Percentiles rank a stretch among this genome's conserved stretches.
Evolutionary conservation across 1,139 yeast genomes (phyloP).

Genomic region (Wickerhamiella pararugosa): DNA sequence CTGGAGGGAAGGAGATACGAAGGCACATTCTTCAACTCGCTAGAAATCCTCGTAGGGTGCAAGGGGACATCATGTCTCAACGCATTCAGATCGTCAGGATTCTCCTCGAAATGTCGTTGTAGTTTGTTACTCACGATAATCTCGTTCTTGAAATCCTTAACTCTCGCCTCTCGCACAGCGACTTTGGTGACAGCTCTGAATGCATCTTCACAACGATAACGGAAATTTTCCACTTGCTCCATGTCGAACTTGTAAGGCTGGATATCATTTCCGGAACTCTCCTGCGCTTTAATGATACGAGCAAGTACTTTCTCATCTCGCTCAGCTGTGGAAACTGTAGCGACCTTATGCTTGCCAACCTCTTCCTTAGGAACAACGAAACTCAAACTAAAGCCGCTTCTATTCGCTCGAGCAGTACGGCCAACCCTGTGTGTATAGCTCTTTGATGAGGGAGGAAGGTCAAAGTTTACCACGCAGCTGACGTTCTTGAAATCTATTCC

Average conservation of each 20-base stretch:
- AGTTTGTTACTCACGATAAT: slow-evolving; percentile 77
- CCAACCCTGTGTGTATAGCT: slow-evolving; percentile 92
- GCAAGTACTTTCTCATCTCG: slow-evolving; percentile 74
- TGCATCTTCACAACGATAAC: slow-evolving; percentile 95
- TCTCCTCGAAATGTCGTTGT: slow-evolving; percentile 91
- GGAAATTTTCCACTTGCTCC: slow-evolving; percentile 86
- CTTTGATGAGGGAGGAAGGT: slow-evolving; percentile 78
- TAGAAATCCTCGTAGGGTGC: slow-evolving; percentile 69
- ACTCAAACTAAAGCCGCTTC: slow-evolving; percentile 87
- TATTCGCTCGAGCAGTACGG: slow-evolving; percentile 96
- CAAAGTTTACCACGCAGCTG: slow-evolving; percentile 92
- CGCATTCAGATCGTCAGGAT: slow-evolving; percentile 85
- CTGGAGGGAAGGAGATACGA: slow-evolving; percentile 72
- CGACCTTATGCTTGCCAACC: slow-evolving; percentile 79
- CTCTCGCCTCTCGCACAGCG: slow-evolving; percentile 85
- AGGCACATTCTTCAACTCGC: slow-evolving; percentile 84
- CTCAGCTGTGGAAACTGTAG: slow-evolving; percentile 54
- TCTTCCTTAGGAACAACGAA: slow-evolving; percentile 76
- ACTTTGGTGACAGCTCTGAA: slow-evolving; percentile 86
- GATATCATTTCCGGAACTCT: slow-evolving; percentile 38
- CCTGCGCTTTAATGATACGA: slow-evolving; percentile 65
- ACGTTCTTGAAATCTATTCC: slow-evolving; percentile 96
- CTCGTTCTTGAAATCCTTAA: slow-evolving; percentile 79
- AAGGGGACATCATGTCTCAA: slow-evolving; percentile 85
- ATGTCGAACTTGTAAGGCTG: slow-evolving; percentile 81